Conservation (phyloP, 352 stramenopile species). For the Globisporangium viniferum region DNA sequence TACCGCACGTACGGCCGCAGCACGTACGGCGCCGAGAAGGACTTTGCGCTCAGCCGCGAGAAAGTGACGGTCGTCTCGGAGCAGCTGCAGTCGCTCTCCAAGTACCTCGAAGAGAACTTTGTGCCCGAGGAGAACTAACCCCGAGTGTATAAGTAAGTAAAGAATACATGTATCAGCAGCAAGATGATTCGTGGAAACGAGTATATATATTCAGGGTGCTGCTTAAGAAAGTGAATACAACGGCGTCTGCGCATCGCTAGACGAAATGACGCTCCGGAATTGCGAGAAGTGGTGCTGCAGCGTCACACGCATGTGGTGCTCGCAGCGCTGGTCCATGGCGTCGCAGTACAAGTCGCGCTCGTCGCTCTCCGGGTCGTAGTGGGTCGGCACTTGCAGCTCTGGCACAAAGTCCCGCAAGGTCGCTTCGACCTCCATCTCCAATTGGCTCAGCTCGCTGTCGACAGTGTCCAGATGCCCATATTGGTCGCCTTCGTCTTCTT, state of each 20-base stretch:
- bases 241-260: not conserved
- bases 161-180: not conserved
- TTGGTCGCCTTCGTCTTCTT: not conserved
- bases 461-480: not conserved
- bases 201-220: not conserved
- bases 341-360: conserved; percentile 15
- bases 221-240: not conserved
- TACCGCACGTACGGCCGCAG: conserved; percentile 82
- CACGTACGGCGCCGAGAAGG: conserved; percentile 83
- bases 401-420: conserved; percentile 39
- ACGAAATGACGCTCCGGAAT: conserved; percentile 26
- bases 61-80: conserved; percentile 79
- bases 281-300: conserved; percentile 64
- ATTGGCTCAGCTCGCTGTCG: conserved; percentile 17
- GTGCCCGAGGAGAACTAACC: conserved; percentile 54
- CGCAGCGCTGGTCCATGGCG: conserved; percentile 26
- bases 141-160: not conserved
- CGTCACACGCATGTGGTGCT: conserved; percentile 35
- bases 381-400: conserved; percentile 22
- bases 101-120: conserved; percentile 77
- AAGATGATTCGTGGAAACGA: not conserved
- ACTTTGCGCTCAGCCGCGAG: conserved; percentile 68
- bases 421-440: conserved; percentile 29
- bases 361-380: conserved; percentile 15
- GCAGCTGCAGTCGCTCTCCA: conserved; percentile 72